Base-by-base conservation (phyloP, 1,284 basidiomycete species). In the Ustilago sp. region DNA sequence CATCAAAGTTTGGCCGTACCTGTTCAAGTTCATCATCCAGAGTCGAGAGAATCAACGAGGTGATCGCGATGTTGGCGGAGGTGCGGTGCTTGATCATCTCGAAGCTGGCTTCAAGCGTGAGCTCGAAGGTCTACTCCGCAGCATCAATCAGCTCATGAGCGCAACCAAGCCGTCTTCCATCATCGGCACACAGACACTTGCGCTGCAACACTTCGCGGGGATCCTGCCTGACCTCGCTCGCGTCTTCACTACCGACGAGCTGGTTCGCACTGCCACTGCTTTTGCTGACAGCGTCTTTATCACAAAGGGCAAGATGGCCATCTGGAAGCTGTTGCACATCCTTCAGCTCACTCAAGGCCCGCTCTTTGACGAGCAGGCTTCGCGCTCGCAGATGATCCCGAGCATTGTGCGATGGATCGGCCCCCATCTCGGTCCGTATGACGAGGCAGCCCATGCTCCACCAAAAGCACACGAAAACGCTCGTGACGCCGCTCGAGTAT, bases 1-100 rank as follows among this genome's bases (percentile, higher is more conserved):
- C 13, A 89, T 99, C 79, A 98, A 98, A 86, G 95, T 98, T 23
- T 97, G 95, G 94, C 93, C 95, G 80, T 94, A 96, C 83, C 91
- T 98, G 77, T 94, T 98, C 90, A 93, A 93, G 84, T 94, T 98
- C 86, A 93, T 98, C 79, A 91, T 93, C 8, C 90, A 93, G 28
- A 92, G 94, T 6, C 89, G 95, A 45, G 94, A 96, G 83, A 87
- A 98, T 41, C 94, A 97, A 86, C 93, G 94, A 80, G 88, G 89
- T 6, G 74, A 75, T 28, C 92, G 92, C 76, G 93, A 94, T 63
- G 63, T 79, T 5, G 77, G 79, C 13, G 91, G 93, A 86, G 92
- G 92, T 7, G 91, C 92, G 1, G 94, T 93, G 0, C 91, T 92
- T 12, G 93, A 94, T 70, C 93, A 95, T 86, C 88, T 96, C 34